A percentile compares a stretch with the other conserved stretches of the same genome.
Evolutionary conservation across 495 filamentous ascomycete genomes (phyloP).

Genomic region (Penicillium samsonianum): DNA sequence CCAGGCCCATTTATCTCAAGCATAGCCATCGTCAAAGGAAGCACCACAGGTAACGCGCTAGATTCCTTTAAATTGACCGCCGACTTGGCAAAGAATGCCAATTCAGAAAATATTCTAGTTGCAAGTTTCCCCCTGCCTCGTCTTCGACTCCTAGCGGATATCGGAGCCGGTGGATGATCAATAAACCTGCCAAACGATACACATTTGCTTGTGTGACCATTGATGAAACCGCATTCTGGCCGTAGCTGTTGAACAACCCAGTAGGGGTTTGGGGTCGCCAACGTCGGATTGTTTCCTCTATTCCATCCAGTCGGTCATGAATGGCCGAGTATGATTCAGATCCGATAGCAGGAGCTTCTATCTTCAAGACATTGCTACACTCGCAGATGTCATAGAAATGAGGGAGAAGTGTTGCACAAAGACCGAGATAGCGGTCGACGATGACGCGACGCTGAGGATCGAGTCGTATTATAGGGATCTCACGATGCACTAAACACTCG

Average conservation of each 20-base stretch:
- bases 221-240: slow-evolving; percentile 26
- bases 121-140: slow-evolving; percentile 23
- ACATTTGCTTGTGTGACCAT: slow-evolving; percentile 38
- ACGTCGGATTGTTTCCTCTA: slow-evolving; percentile 25
- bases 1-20: slow-evolving; percentile 29
- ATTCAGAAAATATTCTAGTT: slow-evolving; percentile 28
- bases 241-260: slow-evolving; percentile 20
- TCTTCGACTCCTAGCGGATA: slow-evolving; percentile 32
- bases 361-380: slow-evolving; percentile 27
- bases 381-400: slow-evolving; percentile 36
- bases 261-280: slow-evolving; percentile 27
- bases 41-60: slow-evolving; percentile 27
- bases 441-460: slow-evolving; percentile 24
- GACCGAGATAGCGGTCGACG: slow-evolving; percentile 37
- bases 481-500: slow-evolving; percentile 33
- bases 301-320: slow-evolving; percentile 25
- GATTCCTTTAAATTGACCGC: slow-evolving; percentile 13
- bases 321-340: slow-evolving; percentile 11
- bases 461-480: slow-evolving; percentile 37
- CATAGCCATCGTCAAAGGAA: slow-evolving; percentile 34
- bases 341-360: slow-evolving; percentile 2
- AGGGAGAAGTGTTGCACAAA: slow-evolving; percentile 34
- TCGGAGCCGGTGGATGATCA: slow-evolving; percentile 37
- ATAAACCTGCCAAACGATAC: slow-evolving; percentile 33
- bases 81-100: slow-evolving; percentile 24